phyloP scores from a whole-genome alignment of 192 early-diverging fungal species.

The Geranomyces variabilis region DNA sequence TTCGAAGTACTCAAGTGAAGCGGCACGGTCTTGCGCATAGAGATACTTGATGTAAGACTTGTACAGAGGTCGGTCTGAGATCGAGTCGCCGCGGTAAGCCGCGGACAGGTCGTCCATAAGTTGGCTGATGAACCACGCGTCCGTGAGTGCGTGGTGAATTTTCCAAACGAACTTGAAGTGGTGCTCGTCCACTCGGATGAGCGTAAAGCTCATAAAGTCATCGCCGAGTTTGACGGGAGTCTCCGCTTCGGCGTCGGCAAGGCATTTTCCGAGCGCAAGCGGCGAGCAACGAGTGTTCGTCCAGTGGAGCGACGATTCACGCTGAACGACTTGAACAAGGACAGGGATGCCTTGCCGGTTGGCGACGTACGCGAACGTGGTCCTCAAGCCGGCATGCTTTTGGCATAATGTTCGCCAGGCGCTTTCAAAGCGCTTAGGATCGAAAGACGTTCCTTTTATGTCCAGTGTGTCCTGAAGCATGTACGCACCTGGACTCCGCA shows the following conservation, averaged over 20 bases:
- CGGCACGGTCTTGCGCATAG: not conserved
- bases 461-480: no score
- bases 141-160: constrained; percentile 36
- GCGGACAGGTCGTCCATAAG: constrained; percentile 28
- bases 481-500: no score
- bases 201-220: constrained; percentile 3
- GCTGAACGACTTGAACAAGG: constrained; percentile 23
- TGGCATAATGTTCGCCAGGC: no score
- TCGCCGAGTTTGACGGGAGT: constrained; percentile 1
- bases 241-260: not conserved
- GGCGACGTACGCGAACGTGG: constrained; percentile 16
- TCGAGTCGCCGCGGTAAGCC: not conserved
- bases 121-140: constrained; percentile 33
- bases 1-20: no score
- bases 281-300: not conserved
- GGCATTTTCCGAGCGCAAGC: not conserved
- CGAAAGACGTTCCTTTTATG: no score
- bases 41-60: constrained; percentile 10
- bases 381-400: constrained; percentile 16
- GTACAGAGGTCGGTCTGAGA: not conserved
- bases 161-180: constrained; percentile 4
- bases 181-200: not conserved
- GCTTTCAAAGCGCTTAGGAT: no score
- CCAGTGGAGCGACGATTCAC: not conserved
- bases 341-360: not conserved